Evolutionary conservation across 1,284 basidiomycete genomes (phyloP), one percentile per base, ranked within the genome.

Genomic region (Veloboletus limbatus): DNA sequence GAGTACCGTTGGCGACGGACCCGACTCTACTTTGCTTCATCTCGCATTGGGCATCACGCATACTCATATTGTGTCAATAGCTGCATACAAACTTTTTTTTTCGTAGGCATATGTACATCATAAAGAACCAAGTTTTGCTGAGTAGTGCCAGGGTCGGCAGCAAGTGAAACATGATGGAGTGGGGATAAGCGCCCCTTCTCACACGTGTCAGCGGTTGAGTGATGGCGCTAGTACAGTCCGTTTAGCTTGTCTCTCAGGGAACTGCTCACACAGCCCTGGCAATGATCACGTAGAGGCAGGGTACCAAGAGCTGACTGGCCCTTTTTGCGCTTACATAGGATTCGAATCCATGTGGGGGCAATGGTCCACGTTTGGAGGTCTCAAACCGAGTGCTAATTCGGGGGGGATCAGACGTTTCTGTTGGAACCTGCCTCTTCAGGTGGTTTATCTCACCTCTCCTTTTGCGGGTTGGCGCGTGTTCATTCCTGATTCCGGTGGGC

Each of bases 41-140:
- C 31, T 66, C 51, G n/a, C 65, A 65, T 54, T 51, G 56, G 51
- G 51, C 60, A 48, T 62, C 26, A 34, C 46, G 51, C 60, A 56
- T 62, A 49, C 41, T 63, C 63, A 68, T 68, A 63, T 64, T 64
- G 66, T 67, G 54, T 67, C 66, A 62, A 64, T 65, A 68, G 55
- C 52, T 50, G 60, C 64, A 67, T 68, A 64, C 58, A 58, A 48
- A 38, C 34, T 44, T 46, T 54, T 49, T 54, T 49, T 49, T 55
- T 45, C 50, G 56, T 63, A 58, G 57, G 66, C 65, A 67, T 61
- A 53, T 68, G 61, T 68, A 67, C 57, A 54, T 57, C 54, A 68
- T 43, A 62, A 53, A 58, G 53, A 62, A 50, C n/a, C 49, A 62
- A 57, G 50, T 48, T 60, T 52, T 65, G 53, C 54, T 58, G 51